Evolutionary conservation across 2,329 filamentous ascomycete species (phyloP), one percentile per base, ranked within the genome.

Genomic region (Cladosporium cucumerinum): DNA sequence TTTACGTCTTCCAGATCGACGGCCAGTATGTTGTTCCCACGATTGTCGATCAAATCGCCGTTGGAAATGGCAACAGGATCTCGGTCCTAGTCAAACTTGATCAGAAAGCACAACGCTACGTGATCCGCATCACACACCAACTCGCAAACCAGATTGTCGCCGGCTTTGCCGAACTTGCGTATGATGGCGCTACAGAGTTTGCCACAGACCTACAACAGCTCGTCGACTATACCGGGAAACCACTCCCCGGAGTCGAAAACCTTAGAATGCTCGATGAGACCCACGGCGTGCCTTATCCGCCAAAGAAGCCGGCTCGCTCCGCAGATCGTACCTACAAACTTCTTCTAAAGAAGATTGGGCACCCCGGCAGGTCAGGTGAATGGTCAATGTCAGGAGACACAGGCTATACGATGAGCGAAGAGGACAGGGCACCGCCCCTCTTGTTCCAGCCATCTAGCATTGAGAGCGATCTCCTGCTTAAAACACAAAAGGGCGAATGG

Each of bases 41-140:
- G 60, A 77, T 77, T 4, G 82, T 83, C 1, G 78, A 86, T 14
- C 80, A 79, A 11, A 73, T 86, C 25, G 70, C 72, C 0, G 69
- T 86, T 5, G 76, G 77, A 67, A 86, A 84, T 65, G 85, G 84
- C 14, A 82, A 83, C 66, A 80, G 85, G 5, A 85, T 82, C 70
- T 85, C 84, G 0, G 76, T 86, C 1, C 70, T 86, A 57, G 3
- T 48, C 18, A n/a, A 25, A 23, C 43, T 48, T 25, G 43, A 48
- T 25, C 43, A 48, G 14, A 23, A 48, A 8, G 7, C 43, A 11
- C n/a, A n/a, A 48, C 43, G 43, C n/a, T 48, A 48, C 43, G 23
- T n/a, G 43, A 48, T 48, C 18, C 43, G 43, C 43, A 25, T 48
- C 3, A 6, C 43, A 14, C 43, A 48, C 5, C 43, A 48, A 14